Base-by-base conservation (phyloP, 768 basidiomycete genomes). In the Basidioascus undulatus region DNA sequence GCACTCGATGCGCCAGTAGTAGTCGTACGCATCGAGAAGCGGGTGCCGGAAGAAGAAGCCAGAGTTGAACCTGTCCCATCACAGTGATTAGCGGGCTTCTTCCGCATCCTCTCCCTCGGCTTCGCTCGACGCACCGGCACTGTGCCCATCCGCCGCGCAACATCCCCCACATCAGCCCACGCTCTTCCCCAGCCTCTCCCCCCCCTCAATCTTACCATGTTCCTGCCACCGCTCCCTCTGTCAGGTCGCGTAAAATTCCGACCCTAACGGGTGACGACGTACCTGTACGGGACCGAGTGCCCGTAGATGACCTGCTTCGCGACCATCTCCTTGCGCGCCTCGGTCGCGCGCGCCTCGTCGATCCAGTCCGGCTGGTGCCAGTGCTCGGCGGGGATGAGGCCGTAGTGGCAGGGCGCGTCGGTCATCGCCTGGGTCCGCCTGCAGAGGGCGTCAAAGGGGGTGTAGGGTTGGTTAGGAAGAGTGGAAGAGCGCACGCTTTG, bases 1-100 rank as follows among this genome's bases (percentile, higher is more conserved):
- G 47, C 51, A 37, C 74, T 84, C 81, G 23, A 87, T 70, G 48
- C 82, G 73, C 82, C 81, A 87, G 58, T 87, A 86, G 58, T 81
- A 87, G 32, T 69, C 69, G 57, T 74, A 83, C 20, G 68, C 61
- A 44, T 71, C 65, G 34, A 86, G 59, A 5, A 86, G 60, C 44
- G 73, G 70, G 48, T 87, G 83, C 27, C 68, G 65, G 61, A 70
- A 84, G 62, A 86, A 83, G 62, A 76, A 80, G 5, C 78, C 81
- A 44, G 8, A 25, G 35, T 34, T 31, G 30, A 20, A 42, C n/a
- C 20, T 35, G 25, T n/a, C n/a, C n/a, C n/a, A 16, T 6, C 21
- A 15, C 15, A 24, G 16, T 32, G 9, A 23, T 28, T 10, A 41
- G 32, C 24, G n/a, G n/a, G n/a, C n/a, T n/a, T n/a, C n/a, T n/a